Evolutionary conservation across 495 filamentous ascomycete species (phyloP), one percentile per base, ranked within the genome.

Genomic region (Penicillium maclennaniae): DNA sequence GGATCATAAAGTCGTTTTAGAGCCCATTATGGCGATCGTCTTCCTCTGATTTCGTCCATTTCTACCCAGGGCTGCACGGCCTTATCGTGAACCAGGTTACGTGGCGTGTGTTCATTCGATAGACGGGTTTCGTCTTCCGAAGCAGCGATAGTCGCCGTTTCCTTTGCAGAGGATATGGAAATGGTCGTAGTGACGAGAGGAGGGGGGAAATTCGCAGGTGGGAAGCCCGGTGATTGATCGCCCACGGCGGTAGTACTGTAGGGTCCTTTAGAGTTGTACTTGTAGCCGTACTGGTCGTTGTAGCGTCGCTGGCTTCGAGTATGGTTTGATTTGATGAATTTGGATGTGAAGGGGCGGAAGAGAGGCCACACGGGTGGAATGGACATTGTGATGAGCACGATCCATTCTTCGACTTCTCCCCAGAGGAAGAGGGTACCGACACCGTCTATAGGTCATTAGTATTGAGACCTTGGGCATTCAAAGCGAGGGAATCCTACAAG

Each of bases 341-440:
- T 48, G 27, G 47, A n/a, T 0, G 61, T 65, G 21, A 65, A 59
- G n/a, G 61, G 61, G 8, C 61, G 49, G 51, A 65, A 59, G 15
- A 65, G 43, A 7, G 61, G 61, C 61, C 61, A 65, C 4, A 65
- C 61, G 1, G 61, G 61, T 43, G 61, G 61, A 16, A 65, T 65
- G 34, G 61, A 65, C 61, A 65, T 65, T 26, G 58, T 56, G 43
- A 65, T 65, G 12, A 65, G 55, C 8, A 65, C 61, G 45, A 65
- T 26, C 61, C 61, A 65, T 55, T 65, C 61, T 45, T 65, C 61
- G 21, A 61, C 58, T 39, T 65, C 61, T 7, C 61, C 61, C 61
- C 61, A 65, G 38, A 49, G 50, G 44, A 65, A 65, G 0, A 65
- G 50, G n/a, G 45, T 51, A 0, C 61, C 61, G 19, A 61, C 59